Base-by-base conservation (phyloP, 306 rosid species). In the Oemleria cerasiformis region DNA sequence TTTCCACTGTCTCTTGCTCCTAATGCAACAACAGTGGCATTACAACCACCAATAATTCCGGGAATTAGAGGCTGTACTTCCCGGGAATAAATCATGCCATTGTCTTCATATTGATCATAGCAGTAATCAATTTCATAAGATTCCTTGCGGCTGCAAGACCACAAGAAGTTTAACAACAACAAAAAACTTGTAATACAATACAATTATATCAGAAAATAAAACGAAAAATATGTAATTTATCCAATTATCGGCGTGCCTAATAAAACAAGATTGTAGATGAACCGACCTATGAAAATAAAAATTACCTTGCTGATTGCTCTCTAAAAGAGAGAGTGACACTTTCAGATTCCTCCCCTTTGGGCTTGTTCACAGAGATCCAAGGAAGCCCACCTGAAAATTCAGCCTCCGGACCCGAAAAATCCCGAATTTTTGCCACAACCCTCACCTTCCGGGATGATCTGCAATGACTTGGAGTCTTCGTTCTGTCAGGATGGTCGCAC, bases 1-100 rank as follows among this genome's bases (percentile, higher is more conserved):
- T 94, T 94, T 61, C 97, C 98, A 68, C 90, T 89, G 69, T 86
- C 88, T 81, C 83, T 94, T 63, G 97, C 97, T 75, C 98, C 98
- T 83, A 72, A 80, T 40, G 92, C 88, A 59, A 94, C 68, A 72
- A 91, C 73, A 67, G 98, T 87, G 59, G 96, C 84, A 65, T 85
- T 89, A 63, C 60, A 76, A 54, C 97, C 98, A 54, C 82, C 92
- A 56, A 89, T 85, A 72, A 83, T 86, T 15, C 86, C 87, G 4
- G 78, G 72, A 70, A 94, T 79, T 19, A 91, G 84, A 75, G 88
- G 82, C 75, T 77, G 86, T 62, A 94, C 87, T 66, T 94, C 98
- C 76, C 84, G 84, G 45, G 79, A 65, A 70, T 77, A 91, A 48
- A 94, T 85, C 2, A 60, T 41, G 8, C 78, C 91, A 40, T 81